Evolutionary conservation across 805 yeast genomes (phyloP).

Genomic region (Barnettozyma vustinii): DNA sequence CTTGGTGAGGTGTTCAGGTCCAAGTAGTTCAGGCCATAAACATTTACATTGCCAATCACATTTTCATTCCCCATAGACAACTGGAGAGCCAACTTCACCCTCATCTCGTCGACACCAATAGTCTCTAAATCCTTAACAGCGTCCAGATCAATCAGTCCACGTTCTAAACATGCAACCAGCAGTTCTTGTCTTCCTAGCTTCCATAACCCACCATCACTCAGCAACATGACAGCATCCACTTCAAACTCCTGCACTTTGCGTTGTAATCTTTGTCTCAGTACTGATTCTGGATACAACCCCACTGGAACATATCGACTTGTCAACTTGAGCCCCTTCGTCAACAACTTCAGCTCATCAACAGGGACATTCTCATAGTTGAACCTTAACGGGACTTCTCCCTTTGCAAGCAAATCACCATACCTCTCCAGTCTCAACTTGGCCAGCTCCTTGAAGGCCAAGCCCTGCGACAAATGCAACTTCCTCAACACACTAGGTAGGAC

Average conservation of each 20-base stretch:
- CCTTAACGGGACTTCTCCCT: constrained; percentile 28
- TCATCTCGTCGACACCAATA: constrained; percentile 30
- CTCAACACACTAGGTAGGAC: constrained; percentile 38
- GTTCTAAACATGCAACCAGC: constrained; percentile 46
- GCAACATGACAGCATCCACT: constrained; percentile 46
- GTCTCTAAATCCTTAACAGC: constrained; percentile 26
- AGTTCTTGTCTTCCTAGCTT: constrained; percentile 44
- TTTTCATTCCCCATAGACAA: constrained; percentile 32
- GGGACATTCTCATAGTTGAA: constrained; percentile 45
- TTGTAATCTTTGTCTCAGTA: constrained; percentile 33
- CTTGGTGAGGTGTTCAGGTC: constrained; percentile 4
- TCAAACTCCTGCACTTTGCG: constrained; percentile 37
- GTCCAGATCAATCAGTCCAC: constrained; percentile 43
- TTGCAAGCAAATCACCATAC: constrained; percentile 12
- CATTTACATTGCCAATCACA: constrained; percentile 17
- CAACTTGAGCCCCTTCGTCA: constrained; percentile 34
- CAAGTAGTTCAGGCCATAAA: constrained; percentile 28
- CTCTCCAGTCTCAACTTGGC: constrained; percentile 13
- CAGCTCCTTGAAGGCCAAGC: constrained; percentile 15
- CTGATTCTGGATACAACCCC: constrained; percentile 33
- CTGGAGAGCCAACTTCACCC: constrained; percentile 36
- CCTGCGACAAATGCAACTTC: constrained; percentile 29
- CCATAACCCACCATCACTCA: constrained; percentile 33
- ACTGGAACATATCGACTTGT: constrained; percentile 37
- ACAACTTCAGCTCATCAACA: constrained; percentile 30